Base-by-base conservation (phyloP, 495 filamentous ascomycete species). In the Aspergillus hancockii region DNA sequence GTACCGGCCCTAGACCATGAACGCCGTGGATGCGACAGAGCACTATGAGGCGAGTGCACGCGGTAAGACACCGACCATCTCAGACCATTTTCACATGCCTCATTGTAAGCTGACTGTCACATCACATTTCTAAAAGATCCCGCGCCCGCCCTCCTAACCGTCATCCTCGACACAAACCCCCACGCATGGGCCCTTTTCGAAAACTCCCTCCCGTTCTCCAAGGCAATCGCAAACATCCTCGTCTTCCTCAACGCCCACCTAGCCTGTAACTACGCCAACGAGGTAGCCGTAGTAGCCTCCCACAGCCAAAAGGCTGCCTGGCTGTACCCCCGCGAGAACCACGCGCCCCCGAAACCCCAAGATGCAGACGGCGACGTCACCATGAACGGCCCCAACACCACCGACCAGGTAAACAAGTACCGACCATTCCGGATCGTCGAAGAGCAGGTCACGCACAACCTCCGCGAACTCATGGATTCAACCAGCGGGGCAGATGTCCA, bases 171-270 rank as follows among this genome's bases (percentile, higher is more conserved):
- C 77, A 97, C 94, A 43, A 98, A 98, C 69, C 95, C 94, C 1
- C 90, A 89, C 64, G 92, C 94, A 69, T 98, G 94, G 94, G 85
- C 90, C 4, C 80, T 89, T 49, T 83, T 98, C 57, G 73, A 84
- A 62, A 72, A 85, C 59, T 85, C 83, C 5, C 88, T 98, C n/a
- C 84, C 94, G 31, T 82, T 98, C 60, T 86, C 89, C 54, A 88
- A 88, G 64, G 91, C 90, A 55, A 79, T 98, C 57, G 88, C 95
- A 52, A 94, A 91, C 77, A 83, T 98, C 60, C 88, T 97, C 67
- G 87, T 98, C 79, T 97, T 97, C 77, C 87, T 97, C 71, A 97
- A 98, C 70, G 90, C 92, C 57, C 94, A 98, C 69, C 83, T 98
- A 7, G 90, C 94, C 61, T 91, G 90, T 75, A 93, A 91, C 75